Evolutionary conservation across 1,284 basidiomycete species (phyloP).

Genomic region (Tranzscheliella williamsii): DNA sequence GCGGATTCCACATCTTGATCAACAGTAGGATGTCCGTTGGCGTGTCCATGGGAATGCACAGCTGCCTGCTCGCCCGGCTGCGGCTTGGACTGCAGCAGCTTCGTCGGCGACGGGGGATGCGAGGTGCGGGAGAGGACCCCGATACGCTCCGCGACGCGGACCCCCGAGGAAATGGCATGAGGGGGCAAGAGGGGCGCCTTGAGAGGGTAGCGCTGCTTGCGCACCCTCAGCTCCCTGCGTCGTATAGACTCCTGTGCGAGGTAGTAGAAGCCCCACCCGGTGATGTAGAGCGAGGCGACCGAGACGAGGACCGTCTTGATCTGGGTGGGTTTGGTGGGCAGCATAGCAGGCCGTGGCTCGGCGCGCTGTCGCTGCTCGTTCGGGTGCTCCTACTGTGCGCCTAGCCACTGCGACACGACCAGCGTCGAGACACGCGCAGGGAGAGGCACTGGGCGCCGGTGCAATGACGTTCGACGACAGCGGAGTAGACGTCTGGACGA

Average conservation of each 20-base stretch:
- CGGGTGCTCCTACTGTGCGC: too few relatives aligned
- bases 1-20: too few relatives aligned
- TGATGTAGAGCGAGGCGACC: constrained; percentile 16
- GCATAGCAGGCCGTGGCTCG: constrained; percentile 9
- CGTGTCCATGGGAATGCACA: constrained; percentile 1
- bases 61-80: constrained; percentile 3
- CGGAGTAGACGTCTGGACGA: too few relatives aligned
- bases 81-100: too few relatives aligned
- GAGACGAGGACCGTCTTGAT: constrained; percentile 28
- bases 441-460: too few relatives aligned
- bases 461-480: too few relatives aligned
- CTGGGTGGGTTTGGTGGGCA: constrained; percentile 23
- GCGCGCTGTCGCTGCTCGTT: too few relatives aligned
- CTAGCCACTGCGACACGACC: too few relatives aligned
- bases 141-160: constrained; percentile 22
- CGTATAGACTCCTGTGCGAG: constrained; percentile 42
- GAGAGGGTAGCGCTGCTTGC: constrained; percentile 31
- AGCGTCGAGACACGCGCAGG: too few relatives aligned
- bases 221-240: constrained; percentile 11
- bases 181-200: constrained; percentile 24
- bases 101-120: neutral
- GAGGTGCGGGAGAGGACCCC: constrained; percentile 19
- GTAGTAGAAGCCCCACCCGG: constrained; percentile 50
- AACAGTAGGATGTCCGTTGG: neutral
- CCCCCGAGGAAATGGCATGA: constrained; percentile 24